Evolutionary conservation across 106 monocot genomes (phyloP).

Genomic region (Phalaenopsis aphrodite): DNA sequence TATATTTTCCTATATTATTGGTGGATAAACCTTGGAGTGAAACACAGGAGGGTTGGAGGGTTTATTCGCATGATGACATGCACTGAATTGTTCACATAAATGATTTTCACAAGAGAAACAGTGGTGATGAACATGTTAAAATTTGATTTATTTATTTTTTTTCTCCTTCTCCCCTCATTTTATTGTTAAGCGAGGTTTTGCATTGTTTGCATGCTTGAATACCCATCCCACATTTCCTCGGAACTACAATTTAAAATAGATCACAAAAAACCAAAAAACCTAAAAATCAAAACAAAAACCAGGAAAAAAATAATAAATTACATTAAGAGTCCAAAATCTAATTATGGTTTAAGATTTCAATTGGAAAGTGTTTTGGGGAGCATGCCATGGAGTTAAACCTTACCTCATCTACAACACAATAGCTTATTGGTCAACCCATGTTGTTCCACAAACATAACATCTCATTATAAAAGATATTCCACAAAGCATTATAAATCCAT

Average conservation of each 20-base stretch:
- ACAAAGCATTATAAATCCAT: background rate
- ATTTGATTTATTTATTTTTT: background rate
- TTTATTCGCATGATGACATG: background rate
- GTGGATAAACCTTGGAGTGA: background rate
- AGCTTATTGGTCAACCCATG: background rate
- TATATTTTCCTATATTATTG: background rate
- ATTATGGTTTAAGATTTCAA: no score
- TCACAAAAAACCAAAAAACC: background rate
- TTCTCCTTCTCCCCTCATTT: background rate
- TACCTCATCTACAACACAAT: background rate
- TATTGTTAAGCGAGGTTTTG: background rate
- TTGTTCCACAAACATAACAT: background rate
- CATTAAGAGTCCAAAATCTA: no score
- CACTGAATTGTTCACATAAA: background rate
- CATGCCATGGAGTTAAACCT: background rate
- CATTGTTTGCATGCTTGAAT: background rate
- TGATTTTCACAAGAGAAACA: background rate
- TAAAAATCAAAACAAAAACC: background rate
- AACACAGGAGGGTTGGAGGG: background rate
- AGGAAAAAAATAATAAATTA: background rate
- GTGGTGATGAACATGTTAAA: background rate
- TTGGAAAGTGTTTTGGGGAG: background rate
- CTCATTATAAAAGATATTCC: background rate
- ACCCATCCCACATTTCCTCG: background rate
- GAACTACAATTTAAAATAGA: background rate